These are phyloP conservation scores for Abortiporus biennis DNA, from an alignment of 1,284 basidiomycete genomes.

Conservation along the genomic window DNA sequence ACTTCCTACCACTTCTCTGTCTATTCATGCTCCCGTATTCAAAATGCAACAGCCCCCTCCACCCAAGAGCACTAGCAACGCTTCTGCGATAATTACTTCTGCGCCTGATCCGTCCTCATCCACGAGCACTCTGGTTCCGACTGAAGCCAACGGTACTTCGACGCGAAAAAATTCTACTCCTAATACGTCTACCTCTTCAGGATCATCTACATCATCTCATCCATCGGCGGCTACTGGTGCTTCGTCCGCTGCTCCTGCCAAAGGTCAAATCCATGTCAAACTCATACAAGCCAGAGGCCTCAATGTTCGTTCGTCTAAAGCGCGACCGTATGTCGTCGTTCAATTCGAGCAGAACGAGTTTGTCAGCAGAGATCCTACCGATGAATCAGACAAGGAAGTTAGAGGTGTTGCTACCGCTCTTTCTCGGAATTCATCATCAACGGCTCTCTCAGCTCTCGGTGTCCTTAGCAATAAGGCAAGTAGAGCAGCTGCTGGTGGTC, in stretches of 20 bases:
- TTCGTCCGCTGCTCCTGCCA: conserved; percentile 34
- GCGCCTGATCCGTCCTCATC: conserved; percentile 8
- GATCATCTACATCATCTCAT: conserved; percentile 28
- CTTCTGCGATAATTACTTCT: conserved; percentile 8
- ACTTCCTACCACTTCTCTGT: conserved; percentile 67
- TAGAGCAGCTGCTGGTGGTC: conserved; percentile 30
- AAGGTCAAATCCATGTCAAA: conserved; percentile 91
- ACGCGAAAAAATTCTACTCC: conserved; percentile 6
- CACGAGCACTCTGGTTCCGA: conserved; percentile 6
- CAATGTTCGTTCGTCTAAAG: conserved; percentile 58
- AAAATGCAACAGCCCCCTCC: conserved; percentile 64
- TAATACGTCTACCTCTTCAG: conserved; percentile 24
- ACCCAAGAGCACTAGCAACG: conserved; percentile 29
- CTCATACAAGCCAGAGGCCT: conserved; percentile 91
- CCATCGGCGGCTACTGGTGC: conserved; percentile 22
- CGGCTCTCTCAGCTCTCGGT: conserved; percentile 61
- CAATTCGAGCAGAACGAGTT: conserved; percentile 99
- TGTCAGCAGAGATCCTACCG: conserved; percentile 85
- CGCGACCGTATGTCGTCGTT: conserved; percentile 93
- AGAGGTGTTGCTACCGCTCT: conserved; percentile 69
- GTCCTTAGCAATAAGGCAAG: conserved; percentile 59
- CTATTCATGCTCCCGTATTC: conserved; percentile 76
- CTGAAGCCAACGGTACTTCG: conserved; percentile 5
- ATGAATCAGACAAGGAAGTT: conserved; percentile 82
- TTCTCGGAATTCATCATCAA: conserved; percentile 53